Percentiles rank a stretch among this genome's conserved stretches.
Evolutionary conservation across 2,329 filamentous ascomycete species (phyloP).

Genomic region (Scedosporium apiospermum): DNA sequence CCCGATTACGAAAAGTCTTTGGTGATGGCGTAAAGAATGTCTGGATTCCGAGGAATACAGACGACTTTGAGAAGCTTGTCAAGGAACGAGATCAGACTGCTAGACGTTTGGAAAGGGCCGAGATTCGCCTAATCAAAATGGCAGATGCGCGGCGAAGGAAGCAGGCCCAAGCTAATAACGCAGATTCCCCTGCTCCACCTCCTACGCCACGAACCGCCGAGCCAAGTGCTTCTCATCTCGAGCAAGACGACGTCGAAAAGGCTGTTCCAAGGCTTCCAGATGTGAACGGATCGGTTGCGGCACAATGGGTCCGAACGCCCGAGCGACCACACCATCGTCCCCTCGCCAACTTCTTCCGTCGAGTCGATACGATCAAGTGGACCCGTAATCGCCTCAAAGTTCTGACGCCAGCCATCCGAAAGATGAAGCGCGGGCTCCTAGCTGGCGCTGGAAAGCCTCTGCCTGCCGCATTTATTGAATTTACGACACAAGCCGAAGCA

Average conservation of each 20-base stretch:
- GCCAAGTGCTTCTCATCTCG: conserved; percentile 12
- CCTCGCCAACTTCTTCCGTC: conserved; percentile 65
- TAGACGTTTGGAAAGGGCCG: conserved; percentile 71
- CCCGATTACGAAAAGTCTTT: conserved; percentile 66
- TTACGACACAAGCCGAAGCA: conserved; percentile 69
- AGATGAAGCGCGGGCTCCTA: conserved; percentile 60
- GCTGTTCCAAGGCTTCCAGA: conserved; percentile 22
- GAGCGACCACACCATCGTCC: conserved; percentile 65
- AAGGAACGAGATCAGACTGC: conserved; percentile 65
- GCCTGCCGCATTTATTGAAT: conserved; percentile 87
- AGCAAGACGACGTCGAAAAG: conserved; percentile 1
- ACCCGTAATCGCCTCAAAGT: conserved; percentile 47
- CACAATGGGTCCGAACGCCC: conserved; percentile 64
- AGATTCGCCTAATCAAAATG: conserved; percentile 69
- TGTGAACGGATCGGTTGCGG: conserved; percentile 46
- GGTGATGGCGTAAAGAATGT: conserved; percentile 69
- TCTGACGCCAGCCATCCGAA: conserved; percentile 33
- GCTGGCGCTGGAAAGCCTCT: conserved; percentile 54
- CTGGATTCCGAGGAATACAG: conserved; percentile 72
- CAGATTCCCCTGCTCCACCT: neutral
- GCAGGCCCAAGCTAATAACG: conserved; percentile 12
- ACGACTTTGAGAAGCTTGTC: conserved; percentile 67
- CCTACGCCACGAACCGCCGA: conserved; percentile 20
- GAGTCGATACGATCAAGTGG: conserved; percentile 93
- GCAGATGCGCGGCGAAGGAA: conserved; percentile 57